Base-by-base conservation (phyloP, 116 monocot genomes). In the Phalaenopsis hybrid region DNA sequence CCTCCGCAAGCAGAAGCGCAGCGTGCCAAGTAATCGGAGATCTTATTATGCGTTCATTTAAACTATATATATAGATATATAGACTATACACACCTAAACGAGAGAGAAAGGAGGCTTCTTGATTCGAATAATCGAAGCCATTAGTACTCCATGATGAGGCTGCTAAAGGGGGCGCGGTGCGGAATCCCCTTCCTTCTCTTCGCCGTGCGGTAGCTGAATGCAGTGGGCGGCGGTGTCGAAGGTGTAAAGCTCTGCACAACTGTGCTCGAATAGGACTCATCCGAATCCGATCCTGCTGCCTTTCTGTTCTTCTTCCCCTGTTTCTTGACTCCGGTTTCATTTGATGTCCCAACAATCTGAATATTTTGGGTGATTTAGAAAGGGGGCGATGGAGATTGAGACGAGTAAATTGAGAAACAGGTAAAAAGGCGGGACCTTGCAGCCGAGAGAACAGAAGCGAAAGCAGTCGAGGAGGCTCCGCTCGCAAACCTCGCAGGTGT, bases 381-480 rank as follows among this genome's bases (percentile, higher is more conserved):
- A 21, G 13, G 45, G 44, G 73, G 25, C 28, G 8, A 67, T 67
- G 67, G 67, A 2, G 9, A 3, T 18, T 44, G 13, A 23, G 33
- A 41, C 25, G 21, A 17, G 25, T 4, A 55, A 37, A 44, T 11
- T 59, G 51, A 58, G 58, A 59, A 44, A 55, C 15, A 6, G 74
- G 57, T 37, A 37, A 4, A 11, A 55, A 75, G 52, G n/a, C 4
- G 6, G 2, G 44, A 96, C 96, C 94, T 96, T 96, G 92, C 96
- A 96, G 15, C 91, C 92, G 55, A 96, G 94, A 48, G 96, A 96
- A 91, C 96, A 96, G 92, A 94, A 96, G 79, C 85, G 89, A 85
- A 92, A 96, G 83, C 88, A 89, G 82, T 94, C 91, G 50, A 94
- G 87, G 81, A 96, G 92, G 85, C 85, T 88, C 73, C 96, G 91